Conservation (phyloP, 2,329 filamentous ascomycete genomes). For the Fusarium buharicum region DNA sequence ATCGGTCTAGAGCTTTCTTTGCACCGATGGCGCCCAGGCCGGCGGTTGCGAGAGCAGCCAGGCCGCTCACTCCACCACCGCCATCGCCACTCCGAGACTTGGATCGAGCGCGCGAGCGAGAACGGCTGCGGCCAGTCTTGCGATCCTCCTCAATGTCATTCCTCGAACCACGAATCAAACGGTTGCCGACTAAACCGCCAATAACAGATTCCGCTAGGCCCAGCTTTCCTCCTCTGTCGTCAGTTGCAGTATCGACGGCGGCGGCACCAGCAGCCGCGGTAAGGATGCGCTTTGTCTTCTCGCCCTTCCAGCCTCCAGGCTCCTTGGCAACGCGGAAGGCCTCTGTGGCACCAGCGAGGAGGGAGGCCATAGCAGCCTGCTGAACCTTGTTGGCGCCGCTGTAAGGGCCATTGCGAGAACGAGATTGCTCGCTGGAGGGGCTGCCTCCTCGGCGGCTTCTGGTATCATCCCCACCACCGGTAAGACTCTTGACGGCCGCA, state of each 20-base stretch:
- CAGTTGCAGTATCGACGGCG: slow-evolving; percentile 81
- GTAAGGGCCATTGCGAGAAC: slow-evolving; percentile 56
- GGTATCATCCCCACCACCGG: slow-evolving; percentile 59
- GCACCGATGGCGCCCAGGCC: slow-evolving; percentile 69
- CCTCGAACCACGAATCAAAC: slow-evolving; percentile 82
- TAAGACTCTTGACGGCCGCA: slow-evolving; percentile 69
- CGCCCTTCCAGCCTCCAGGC: slow-evolving; percentile 87
- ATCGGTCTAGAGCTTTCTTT: slow-evolving; percentile 68
- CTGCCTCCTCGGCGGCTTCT: slow-evolving; percentile 62
- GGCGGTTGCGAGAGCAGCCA: slow-evolving; percentile 72
- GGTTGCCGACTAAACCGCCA: slow-evolving; percentile 86
- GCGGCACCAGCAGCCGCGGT: slow-evolving; percentile 89
- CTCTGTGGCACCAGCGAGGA: slow-evolving; percentile 90
- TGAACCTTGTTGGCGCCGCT: slow-evolving; percentile 71
- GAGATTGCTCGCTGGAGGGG: slow-evolving; percentile 62
- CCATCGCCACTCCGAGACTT: slow-evolving; percentile 56
- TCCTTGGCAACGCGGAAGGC: slow-evolving; percentile 92
- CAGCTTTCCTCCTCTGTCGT: slow-evolving; percentile 80
- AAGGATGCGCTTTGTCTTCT: slow-evolving; percentile 90
- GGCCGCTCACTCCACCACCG: slow-evolving; percentile 56
- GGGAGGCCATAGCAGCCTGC: slow-evolving; percentile 89
- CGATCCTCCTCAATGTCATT: slow-evolving; percentile 72
- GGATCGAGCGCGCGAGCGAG: slow-evolving; percentile 73
- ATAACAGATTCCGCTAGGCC: slow-evolving; percentile 88
- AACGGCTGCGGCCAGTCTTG: slow-evolving; percentile 72